These are phyloP conservation scores for Pseudomonodictys pantanalensis DNA, from an alignment of 495 filamentous ascomycete genomes.

Conservation along the genomic window DNA sequence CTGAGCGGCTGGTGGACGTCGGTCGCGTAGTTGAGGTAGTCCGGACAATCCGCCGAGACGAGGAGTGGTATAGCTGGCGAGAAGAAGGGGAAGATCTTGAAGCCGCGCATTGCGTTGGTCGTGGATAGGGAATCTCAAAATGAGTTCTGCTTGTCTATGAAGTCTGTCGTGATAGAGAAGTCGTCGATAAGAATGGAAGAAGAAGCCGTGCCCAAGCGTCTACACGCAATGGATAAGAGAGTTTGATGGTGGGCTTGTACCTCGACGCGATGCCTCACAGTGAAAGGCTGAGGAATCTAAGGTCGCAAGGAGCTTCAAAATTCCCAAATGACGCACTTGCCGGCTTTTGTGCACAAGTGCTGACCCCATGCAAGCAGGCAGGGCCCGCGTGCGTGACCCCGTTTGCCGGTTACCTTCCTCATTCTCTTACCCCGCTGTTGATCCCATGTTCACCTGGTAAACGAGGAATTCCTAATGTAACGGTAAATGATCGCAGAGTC, in stretches of 20 bases:
- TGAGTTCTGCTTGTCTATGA: too few species aligned
- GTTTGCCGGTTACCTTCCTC: constrained; percentile 18
- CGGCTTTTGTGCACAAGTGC: constrained; percentile 1
- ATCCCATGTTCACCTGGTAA: constrained; percentile 14
- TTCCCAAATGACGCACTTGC: constrained; percentile 4
- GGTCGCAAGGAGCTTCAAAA: too few species aligned
- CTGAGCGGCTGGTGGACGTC: constrained; percentile 40
- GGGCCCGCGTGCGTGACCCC: constrained; percentile 16
- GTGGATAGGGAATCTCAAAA: too few species aligned
- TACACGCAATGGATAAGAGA: too few species aligned
- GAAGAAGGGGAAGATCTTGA: neutral
- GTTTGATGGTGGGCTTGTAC: too few species aligned
- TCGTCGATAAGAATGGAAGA: neutral
- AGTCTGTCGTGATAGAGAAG: neutral
- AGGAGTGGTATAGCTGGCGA: constrained; percentile 7
- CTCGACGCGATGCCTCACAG: too few species aligned
- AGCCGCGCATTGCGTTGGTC: constrained; percentile 8
- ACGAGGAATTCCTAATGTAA: constrained; percentile 8
- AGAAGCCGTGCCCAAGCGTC: too few species aligned
- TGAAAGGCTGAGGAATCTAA: too few species aligned
- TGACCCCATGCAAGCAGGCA: too few species aligned
- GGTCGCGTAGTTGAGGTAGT: constrained; percentile 41
- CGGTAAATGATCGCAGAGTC: constrained; percentile 2
- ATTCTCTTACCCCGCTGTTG: constrained; percentile 32
- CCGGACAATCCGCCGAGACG: constrained; percentile 36